Conservation (phyloP, 2,329 filamentous ascomycete species). For the Aspergillus glaucus region DNA sequence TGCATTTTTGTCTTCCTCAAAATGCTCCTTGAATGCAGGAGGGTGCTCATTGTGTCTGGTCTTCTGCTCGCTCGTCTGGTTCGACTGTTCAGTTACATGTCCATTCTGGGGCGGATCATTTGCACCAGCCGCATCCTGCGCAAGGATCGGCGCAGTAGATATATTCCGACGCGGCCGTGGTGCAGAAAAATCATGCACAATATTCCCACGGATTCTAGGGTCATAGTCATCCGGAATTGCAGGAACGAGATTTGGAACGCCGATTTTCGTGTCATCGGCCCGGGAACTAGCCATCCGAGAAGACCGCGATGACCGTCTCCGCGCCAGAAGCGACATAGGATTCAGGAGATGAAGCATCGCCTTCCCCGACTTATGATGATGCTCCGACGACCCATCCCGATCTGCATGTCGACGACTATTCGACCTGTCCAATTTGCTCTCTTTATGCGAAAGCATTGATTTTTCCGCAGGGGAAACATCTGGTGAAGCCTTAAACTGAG, state of each 20-base stretch:
- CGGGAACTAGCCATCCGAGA: conserved; percentile 44
- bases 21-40: conserved; percentile 56
- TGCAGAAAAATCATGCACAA: conserved; percentile 60
- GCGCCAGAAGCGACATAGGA: conserved; percentile 54
- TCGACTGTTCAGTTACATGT: conserved; percentile 1
- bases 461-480: conserved; percentile 22
- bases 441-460: conserved; percentile 14
- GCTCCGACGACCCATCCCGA: conserved; percentile 23
- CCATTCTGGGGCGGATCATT: conserved; percentile 11
- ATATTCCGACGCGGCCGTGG: conserved; percentile 45
- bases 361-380: conserved; percentile 37
- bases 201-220: conserved; percentile 56
- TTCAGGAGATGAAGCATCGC: conserved; percentile 53
- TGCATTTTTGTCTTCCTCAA: conserved; percentile 45
- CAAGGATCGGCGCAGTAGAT: conserved; percentile 17
- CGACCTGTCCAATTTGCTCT: conserved; percentile 19
- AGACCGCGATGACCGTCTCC: conserved; percentile 52
- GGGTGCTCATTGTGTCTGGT: conserved; percentile 43
- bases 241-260: conserved; percentile 43
- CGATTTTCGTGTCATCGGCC: conserved; percentile 47
- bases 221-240: conserved; percentile 57
- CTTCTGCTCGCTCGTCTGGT: conserved; percentile 15
- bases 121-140: conserved; percentile 8
- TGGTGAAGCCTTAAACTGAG: conserved; percentile 20
- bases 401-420: conserved; percentile 19